Conservation (phyloP, 495 filamentous ascomycete species). For the Aspergillus saccharolyticus region DNA sequence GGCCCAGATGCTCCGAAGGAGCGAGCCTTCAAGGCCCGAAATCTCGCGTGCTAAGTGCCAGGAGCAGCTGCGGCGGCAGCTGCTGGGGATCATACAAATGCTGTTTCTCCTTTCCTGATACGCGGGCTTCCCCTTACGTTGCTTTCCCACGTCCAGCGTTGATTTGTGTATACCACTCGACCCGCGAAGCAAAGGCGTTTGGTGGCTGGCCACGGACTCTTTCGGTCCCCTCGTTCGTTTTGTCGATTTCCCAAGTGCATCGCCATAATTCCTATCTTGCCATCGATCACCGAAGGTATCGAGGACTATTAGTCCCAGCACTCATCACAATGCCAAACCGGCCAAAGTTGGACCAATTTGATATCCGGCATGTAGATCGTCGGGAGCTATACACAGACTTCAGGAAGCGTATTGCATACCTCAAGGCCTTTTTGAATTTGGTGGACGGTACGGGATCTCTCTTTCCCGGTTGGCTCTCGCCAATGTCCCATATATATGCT, state of each 20-base stretch:
- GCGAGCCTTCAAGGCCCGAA: neutral
- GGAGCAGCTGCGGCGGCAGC: too few relatives aligned
- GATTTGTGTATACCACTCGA: neutral
- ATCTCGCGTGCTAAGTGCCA: neutral
- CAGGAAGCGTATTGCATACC: constrained; percentile 51
- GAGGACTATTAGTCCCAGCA: neutral
- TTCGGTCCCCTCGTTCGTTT: neutral
- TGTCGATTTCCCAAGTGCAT: neutral
- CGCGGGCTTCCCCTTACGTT: neutral
- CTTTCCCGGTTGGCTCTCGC: neutral
- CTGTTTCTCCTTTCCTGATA: neutral
- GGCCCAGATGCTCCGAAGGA: neutral
- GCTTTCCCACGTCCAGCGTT: neutral
- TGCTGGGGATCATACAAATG: neutral
- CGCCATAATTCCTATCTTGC: neutral
- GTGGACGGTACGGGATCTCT: constrained; percentile 40
- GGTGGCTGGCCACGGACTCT: neutral
- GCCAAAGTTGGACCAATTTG: neutral
- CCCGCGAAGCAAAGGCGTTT: neutral
- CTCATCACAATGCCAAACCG: neutral
- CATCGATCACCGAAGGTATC: neutral
- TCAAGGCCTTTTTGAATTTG: constrained; percentile 60
- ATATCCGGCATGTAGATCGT: constrained; percentile 45
- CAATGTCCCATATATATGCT: neutral
- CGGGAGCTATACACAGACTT: constrained; percentile 57